phyloP scores from a whole-genome alignment of 2,329 filamentous ascomycete genomes.

The Juglanconis juglandina region DNA sequence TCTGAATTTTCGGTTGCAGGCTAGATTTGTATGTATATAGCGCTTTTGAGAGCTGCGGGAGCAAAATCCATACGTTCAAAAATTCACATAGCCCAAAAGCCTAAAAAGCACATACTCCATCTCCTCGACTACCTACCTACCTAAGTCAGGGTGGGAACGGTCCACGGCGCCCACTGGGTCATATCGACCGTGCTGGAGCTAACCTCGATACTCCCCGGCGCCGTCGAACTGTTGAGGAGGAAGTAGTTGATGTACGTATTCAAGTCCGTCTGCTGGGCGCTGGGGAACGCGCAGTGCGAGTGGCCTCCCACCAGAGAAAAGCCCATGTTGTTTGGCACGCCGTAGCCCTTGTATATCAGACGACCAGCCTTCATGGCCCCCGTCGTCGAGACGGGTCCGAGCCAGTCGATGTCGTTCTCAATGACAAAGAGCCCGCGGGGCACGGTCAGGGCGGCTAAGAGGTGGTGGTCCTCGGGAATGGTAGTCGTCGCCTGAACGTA shows the following conservation, averaged over 20 bases:
- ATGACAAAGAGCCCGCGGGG: conserved; percentile 53
- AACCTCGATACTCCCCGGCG: conserved; percentile 34
- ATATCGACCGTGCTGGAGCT: conserved; percentile 37
- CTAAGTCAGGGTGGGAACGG: conserved; percentile 33
- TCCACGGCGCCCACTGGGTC: conserved; percentile 39
- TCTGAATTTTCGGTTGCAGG: background rate
- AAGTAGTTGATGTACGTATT: conserved; percentile 55
- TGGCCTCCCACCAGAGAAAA: conserved; percentile 54
- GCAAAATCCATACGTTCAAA: background rate
- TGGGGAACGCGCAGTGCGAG: conserved; percentile 54
- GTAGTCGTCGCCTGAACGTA: conserved; percentile 44
- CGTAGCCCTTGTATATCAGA: conserved; percentile 52
- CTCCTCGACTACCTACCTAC: too few species aligned
- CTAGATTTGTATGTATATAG: background rate
- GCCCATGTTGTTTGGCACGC: conserved; percentile 53
- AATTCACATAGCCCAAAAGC: too few species aligned
- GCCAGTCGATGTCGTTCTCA: conserved; percentile 59
- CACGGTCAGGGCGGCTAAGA: conserved; percentile 53
- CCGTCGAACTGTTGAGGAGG: conserved; percentile 35
- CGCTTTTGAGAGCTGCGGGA: background rate
- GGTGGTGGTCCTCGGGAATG: conserved; percentile 56
- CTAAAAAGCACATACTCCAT: background rate
- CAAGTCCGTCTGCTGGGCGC: conserved; percentile 48
- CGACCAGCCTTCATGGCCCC: conserved; percentile 55
- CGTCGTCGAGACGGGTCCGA: conserved; percentile 53